Evolutionary conservation across 2,329 filamentous ascomycete species (phyloP), one percentile per base, ranked within the genome.

Genomic region (Ophiostoma himal-ulmi): DNA sequence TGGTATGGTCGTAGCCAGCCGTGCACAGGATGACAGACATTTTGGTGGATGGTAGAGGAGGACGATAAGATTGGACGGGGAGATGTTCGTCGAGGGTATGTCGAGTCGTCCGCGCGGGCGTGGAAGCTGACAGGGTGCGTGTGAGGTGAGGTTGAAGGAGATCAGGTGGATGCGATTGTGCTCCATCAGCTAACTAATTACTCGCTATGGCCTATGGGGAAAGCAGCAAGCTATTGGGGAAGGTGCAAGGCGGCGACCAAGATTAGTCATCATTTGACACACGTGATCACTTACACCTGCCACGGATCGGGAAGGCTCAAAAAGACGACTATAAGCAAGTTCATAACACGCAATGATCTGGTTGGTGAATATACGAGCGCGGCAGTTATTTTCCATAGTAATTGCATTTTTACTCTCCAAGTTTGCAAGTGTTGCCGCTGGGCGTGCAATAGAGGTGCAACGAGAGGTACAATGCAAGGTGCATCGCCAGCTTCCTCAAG

Each of bases 1-100:
- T 88, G 52, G 86, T 88, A 78, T 88, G 86, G 80, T 88, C 86
- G 77, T 88, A 88, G 74, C 86, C 86, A 75, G 86, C 86, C 77
- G 86, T 88, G 76, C 86, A 88, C 73, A 88, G 83, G 80, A 88
- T 88, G 75, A 88, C 86, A 76, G 86, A 88, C 85, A 88, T 88
- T 69, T 54, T 74, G 70, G 69, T 69, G 68, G 8, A 48, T 30
- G 14, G 17, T n/a, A 26, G 13, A 30, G 11, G 44, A 48, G 44
- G 44, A 10, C 52, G 11, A 11, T 8, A 57, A 26, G 44, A 57
- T 13, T 11, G 6, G 39, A 44, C 39, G 39, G 39, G 39, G 39
- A 13, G 14, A 48, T 48, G 52, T 22, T 48, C 44, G 52, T 11
- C 22, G 52, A 30, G 30, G n/a, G 22, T 26, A 10, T 26, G n/a